Evolutionary conservation across 2,329 filamentous ascomycete species (phyloP), one percentile per base, ranked within the genome.

Genomic region (Verticillium dahliae): DNA sequence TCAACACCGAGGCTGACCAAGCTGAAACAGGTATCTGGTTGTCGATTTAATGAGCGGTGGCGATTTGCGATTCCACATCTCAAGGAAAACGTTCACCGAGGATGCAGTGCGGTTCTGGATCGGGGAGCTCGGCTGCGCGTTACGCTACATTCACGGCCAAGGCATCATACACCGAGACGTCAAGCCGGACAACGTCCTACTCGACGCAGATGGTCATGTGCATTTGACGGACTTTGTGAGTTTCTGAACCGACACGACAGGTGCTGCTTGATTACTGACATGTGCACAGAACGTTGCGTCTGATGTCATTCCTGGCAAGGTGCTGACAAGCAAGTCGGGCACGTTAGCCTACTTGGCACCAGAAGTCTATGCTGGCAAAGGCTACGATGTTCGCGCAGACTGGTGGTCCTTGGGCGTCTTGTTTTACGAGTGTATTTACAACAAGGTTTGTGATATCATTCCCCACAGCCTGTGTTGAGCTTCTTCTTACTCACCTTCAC

Each of bases 341-440:
- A 99, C 95, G 0, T 79, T 99, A 62, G 95, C 95, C 60, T 99
- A 99, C 72, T 85, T 99, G 7, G 93, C 94, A 1, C 95, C 95
- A 4, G 95, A 99, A 74, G 95, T 98, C 2, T 99, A 98, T 71
- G 85, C 88, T 66, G 94, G 94, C 57, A 89, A 87, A 64, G 95
- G 95, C 45, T 99, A 99, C 72, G 88, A 90, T 63, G 87, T 88
- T 56, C 91, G 95, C 68, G 93, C 95, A 52, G 95, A 99, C 74
- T 99, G 95, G 95, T 99, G 95, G 95, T 98, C 95, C 6, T 78
- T 99, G 27, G 95, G 95, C 57, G 95, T 99, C 56, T 84, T 96
- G n/a, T 98, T 98, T 75, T 99, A 97, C 75, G 95, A 99, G 75
- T 98, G 95, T 82, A 97, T 99, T 67, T 99, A 98, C 79, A 97